Conservation (phyloP, 2,329 filamentous ascomycete species). For the Aspergillus brasiliensis region DNA sequence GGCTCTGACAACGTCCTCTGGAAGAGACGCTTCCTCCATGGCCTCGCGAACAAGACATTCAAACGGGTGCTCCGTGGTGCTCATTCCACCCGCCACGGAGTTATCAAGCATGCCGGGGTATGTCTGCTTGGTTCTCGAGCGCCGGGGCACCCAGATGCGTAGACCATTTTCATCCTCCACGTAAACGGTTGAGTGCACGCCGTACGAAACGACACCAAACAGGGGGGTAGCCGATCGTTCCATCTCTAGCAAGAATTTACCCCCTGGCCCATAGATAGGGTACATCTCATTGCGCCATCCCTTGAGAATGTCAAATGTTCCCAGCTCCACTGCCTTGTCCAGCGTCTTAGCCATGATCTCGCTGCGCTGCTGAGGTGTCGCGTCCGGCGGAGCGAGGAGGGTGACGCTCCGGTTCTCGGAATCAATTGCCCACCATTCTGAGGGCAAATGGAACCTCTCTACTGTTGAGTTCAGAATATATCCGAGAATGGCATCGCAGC, state of each 20-base stretch:
- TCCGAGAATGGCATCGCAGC: slow-evolving; percentile 65
- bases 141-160: slow-evolving; percentile 80
- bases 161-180: slow-evolving; percentile 60
- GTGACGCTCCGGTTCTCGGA: slow-evolving; percentile 62
- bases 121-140: slow-evolving; percentile 77
- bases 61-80: slow-evolving; percentile 76
- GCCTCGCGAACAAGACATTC: slow-evolving; percentile 84
- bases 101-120: slow-evolving; percentile 95
- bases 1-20: slow-evolving; percentile 67
- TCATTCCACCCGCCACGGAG: slow-evolving; percentile 83
- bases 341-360: slow-evolving; percentile 60
- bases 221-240: slow-evolving; percentile 75
- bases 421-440: slow-evolving; percentile 63
- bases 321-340: slow-evolving; percentile 67
- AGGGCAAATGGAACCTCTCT: slow-evolving; percentile 49
- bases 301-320: slow-evolving; percentile 70
- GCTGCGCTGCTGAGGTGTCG: slow-evolving; percentile 65
- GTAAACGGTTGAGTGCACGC: slow-evolving; percentile 79
- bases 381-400: slow-evolving; percentile 57
- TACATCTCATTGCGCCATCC: slow-evolving; percentile 83
- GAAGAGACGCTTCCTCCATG: slow-evolving; percentile 83
- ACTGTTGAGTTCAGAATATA: slow-evolving; percentile 57
- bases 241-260: slow-evolving; percentile 66
- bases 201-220: slow-evolving; percentile 76
- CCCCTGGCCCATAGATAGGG: slow-evolving; percentile 68